Conservation (phyloP, 2,329 filamentous ascomycete genomes). For the Plectosphaerella sp. region DNA sequence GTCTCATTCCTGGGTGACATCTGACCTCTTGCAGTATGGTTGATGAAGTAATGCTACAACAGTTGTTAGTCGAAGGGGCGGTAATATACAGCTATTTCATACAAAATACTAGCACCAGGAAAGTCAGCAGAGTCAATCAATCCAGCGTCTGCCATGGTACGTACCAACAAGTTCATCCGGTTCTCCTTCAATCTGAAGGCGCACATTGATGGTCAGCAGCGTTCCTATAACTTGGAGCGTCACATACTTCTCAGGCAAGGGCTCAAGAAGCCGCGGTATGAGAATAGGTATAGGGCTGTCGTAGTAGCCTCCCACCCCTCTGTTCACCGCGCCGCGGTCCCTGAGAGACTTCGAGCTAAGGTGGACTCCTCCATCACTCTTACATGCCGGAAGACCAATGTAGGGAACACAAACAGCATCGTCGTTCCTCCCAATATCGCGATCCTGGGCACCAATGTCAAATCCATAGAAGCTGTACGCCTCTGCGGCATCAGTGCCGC, state of each 20-base stretch:
- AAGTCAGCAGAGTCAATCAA: constrained; percentile 13
- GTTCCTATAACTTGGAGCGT: constrained; percentile 32
- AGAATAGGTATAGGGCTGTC: constrained; percentile 60
- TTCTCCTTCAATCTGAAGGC: constrained; percentile 42
- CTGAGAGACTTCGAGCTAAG: no score
- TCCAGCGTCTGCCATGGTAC: constrained; percentile 11
- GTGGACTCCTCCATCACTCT: no score
- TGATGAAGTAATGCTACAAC: constrained; percentile 58
- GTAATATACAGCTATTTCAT: constrained; percentile 14
- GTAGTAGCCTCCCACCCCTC: constrained; percentile 64
- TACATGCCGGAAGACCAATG: constrained; percentile 3
- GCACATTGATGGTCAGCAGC: constrained; percentile 41
- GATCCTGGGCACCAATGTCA: constrained; percentile 65
- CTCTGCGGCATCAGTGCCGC: constrained; percentile 11
- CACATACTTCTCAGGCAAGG: constrained; percentile 38
- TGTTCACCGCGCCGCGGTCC: constrained; percentile 15
- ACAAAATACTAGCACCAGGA: constrained; percentile 39
- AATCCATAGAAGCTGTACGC: constrained; percentile 59
- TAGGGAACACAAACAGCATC: constrained; percentile 61
- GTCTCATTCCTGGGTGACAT: constrained; percentile 31
- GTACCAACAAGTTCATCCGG: constrained; percentile 70
- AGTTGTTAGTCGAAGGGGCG: not conserved
- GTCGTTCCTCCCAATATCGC: constrained; percentile 67
- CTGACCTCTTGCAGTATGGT: constrained; percentile 69
- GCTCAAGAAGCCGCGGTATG: constrained; percentile 43